A percentile compares a stretch with the other conserved stretches of the same genome.
Conservation (phyloP, 768 basidiomycete species). For the Ephemerocybe angulata region DNA sequence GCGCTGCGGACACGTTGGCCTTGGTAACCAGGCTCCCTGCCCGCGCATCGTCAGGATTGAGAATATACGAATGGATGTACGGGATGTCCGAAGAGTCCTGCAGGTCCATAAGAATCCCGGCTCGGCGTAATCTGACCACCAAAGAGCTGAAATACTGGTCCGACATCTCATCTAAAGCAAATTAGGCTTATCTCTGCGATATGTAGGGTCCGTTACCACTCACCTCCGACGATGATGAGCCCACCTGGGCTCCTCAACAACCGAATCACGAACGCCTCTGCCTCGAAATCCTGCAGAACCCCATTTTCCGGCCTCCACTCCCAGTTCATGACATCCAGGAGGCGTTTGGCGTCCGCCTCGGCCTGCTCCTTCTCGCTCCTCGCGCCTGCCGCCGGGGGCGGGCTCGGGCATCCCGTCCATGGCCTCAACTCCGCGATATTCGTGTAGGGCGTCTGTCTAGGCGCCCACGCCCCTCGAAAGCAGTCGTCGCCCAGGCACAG, state of each 20-base stretch:
- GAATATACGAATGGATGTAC: constrained; percentile 23
- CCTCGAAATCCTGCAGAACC: constrained; percentile 21
- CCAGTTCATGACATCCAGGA: constrained; percentile 30
- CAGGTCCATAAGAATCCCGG: constrained; percentile 21
- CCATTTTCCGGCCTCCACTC: constrained; percentile 26
- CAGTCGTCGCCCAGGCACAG: constrained; percentile 17
- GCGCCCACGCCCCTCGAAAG: constrained; percentile 23
- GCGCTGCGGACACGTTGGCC: constrained; percentile 25
- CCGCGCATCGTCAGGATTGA: constrained; percentile 20
- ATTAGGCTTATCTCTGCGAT: not conserved
- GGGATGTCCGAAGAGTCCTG: constrained; percentile 19
- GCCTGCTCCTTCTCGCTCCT: constrained; percentile 12
- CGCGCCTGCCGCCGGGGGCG: constrained; percentile 11
- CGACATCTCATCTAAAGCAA: constrained; percentile 20
- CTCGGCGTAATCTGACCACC: constrained; percentile 20
- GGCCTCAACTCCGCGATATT: constrained; percentile 20
- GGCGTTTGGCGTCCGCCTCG: constrained; percentile 21
- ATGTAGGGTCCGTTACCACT: not conserved
- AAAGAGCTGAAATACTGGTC: constrained; percentile 23
- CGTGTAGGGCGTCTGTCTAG: constrained; percentile 20
- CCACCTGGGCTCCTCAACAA: constrained; percentile 27
- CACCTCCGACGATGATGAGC: constrained; percentile 27
- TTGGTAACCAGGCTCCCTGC: constrained; percentile 19
- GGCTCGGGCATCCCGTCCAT: constrained; percentile 26
- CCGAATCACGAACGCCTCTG: constrained; percentile 28